Base-by-base conservation (phyloP, 106 monocot genomes). In the Phalaenopsis equestris region DNA sequence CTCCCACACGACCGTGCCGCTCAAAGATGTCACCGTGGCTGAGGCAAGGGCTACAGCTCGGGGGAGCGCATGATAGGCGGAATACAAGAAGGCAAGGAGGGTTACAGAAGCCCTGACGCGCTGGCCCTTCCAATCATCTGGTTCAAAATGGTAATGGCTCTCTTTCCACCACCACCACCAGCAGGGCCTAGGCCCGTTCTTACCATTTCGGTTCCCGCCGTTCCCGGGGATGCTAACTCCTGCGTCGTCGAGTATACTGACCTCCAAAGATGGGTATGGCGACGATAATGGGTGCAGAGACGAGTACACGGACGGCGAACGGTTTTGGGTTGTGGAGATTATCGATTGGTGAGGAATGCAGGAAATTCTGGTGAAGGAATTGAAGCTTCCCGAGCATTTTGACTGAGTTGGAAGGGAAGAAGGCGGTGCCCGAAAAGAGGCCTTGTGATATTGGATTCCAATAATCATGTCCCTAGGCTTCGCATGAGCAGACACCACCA, bases 1-100 rank as follows among this genome's bases (percentile, higher is more conserved):
- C 89, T 98, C 98, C 90, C 90, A 93, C 16, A 89, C 83, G 21
- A 43, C 18, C 11, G 70, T n/a, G 11, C 30, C 73, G 70, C 8
- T 73, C n/a, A 19, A 78, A 41, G 42, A 55, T 3, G 75, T 47
- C 47, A 43, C 5, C 3, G 45, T 15, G 23, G 78, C n/a, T 72
- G 75, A 58, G n/a, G 87, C 87, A 21, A 90, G 77, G 75, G 85
- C 82, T 76, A 49, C 15, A 10, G 47, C 10, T 49, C 49, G 48
- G 47, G 0, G 21, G 24, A 49, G 12, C 14, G 11, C 76, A 30
- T 42, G 49, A 76, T 24, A 76, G 47, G 30, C 76, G 3, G 49
- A 76, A 0, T 10, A 49, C 76, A 76, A 61, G 75, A 67, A 23
- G 76, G 81, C 39, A 74, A 78, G 10, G 76, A 55, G 36, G 23